Evolutionary conservation across 208 protist genomes (phyloP).

Genomic region (Leishmania martiniquensis): DNA sequence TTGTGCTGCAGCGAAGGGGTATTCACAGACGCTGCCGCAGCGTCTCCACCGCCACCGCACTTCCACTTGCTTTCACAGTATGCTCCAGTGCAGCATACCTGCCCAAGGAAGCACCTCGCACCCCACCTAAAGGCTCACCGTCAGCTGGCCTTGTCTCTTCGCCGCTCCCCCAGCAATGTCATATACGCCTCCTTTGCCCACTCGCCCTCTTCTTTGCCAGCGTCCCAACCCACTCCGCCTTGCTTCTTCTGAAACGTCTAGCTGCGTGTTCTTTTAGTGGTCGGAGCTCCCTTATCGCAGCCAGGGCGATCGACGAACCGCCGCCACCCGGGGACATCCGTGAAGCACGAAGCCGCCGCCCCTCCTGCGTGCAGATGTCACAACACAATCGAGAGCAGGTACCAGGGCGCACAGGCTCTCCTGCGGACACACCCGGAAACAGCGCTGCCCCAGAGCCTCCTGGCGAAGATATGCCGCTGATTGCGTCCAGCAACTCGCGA

Average conservation of each 20-base stretch:
- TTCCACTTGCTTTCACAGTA: not conserved
- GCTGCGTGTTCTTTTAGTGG: not conserved
- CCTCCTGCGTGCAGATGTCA: not conserved
- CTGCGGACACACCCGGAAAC: not conserved
- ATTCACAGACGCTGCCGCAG: not conserved
- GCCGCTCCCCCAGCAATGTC: not conserved
- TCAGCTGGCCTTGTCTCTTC: not conserved
- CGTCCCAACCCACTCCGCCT: not conserved
- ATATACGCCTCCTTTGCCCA: not conserved
- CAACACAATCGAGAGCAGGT: constrained; percentile 2
- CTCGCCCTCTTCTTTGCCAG: not conserved
- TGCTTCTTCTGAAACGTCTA: not conserved
- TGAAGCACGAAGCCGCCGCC: not conserved
- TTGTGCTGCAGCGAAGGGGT: not conserved
- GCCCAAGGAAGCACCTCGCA: not conserved
- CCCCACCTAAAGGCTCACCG: not conserved
- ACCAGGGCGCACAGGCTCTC: not conserved
- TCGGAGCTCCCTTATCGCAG: not conserved
- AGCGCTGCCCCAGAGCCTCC: not conserved
- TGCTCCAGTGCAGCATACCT: not conserved
- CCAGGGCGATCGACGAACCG: not conserved
- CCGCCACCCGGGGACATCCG: not conserved
- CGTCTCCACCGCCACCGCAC: not conserved
- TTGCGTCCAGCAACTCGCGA: not conserved
- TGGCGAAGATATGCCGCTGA: not conserved